Evolutionary conservation across 495 filamentous ascomycete genomes (phyloP).

Genomic region (Hypoxylon lienhwacheense): DNA sequence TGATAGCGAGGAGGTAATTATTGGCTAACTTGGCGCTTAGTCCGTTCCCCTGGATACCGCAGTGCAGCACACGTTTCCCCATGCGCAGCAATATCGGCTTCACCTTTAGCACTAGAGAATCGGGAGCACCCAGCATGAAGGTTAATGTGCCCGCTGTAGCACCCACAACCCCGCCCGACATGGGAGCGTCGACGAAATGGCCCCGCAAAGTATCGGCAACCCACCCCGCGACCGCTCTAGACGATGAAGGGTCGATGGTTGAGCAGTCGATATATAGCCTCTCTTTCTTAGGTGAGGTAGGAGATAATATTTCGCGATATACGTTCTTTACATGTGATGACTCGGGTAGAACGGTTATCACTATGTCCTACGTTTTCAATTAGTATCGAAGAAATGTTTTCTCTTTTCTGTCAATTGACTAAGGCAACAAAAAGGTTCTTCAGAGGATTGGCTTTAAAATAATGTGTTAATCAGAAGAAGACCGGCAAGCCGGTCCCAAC

Average conservation of each 20-base stretch:
- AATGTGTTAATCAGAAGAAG: slow-evolving; percentile 55
- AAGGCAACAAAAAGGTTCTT: slow-evolving; percentile 34
- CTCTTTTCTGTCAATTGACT: neutral
- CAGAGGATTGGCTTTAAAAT: slow-evolving; percentile 69
- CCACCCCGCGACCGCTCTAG: slow-evolving; percentile 64
- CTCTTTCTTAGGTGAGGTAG: slow-evolving; percentile 48
- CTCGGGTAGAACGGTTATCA: slow-evolving; percentile 80
- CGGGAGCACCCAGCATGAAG: slow-evolving; percentile 81
- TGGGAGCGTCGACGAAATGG: slow-evolving; percentile 76
- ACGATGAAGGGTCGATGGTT: slow-evolving; percentile 82
- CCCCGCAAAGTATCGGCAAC: slow-evolving; percentile 58
- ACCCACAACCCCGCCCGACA: slow-evolving; percentile 86
- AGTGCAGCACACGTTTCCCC: slow-evolving; percentile 80
- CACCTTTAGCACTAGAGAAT: slow-evolving; percentile 59
- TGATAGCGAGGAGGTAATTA: slow-evolving; percentile 89
- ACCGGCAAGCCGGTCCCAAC: slow-evolving; percentile 49
- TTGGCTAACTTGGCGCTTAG: slow-evolving; percentile 88
- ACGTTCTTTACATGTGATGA: slow-evolving; percentile 76
- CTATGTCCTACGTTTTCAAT: slow-evolving; percentile 60
- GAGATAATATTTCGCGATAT: slow-evolving; percentile 64
- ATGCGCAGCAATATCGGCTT: slow-evolving; percentile 69
- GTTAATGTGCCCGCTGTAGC: slow-evolving; percentile 73
- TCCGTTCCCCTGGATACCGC: slow-evolving; percentile 77
- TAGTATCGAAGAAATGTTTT: slow-evolving; percentile 22
- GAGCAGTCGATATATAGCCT: slow-evolving; percentile 81